Conservation (phyloP, 129 eudicot genomes). For the Pulicaria dysenterica region DNA sequence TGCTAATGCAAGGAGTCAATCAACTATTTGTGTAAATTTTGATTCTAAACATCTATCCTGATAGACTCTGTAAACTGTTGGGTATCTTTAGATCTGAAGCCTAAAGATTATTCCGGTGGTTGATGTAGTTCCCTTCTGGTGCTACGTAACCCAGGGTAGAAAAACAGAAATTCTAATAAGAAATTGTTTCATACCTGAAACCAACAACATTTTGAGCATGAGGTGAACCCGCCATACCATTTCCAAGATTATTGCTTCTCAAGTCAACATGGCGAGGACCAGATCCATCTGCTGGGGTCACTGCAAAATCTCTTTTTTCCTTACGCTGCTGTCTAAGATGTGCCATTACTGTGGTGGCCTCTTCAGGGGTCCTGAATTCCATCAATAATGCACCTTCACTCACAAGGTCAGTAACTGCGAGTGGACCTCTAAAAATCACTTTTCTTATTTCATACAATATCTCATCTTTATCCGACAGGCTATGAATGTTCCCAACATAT, state of each 20-base stretch:
- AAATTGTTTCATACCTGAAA: constrained; percentile 36
- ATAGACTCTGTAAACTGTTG: too few species aligned
- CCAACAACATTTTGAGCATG: constrained; percentile 51
- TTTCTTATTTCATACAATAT: constrained; percentile 64
- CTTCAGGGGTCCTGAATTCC: constrained; percentile 90
- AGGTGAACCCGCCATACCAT: constrained; percentile 52
- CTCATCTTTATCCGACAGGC: constrained; percentile 80
- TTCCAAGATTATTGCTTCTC: constrained; percentile 48
- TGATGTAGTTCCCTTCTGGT: too few species aligned
- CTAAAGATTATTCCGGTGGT: too few species aligned
- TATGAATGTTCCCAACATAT: constrained; percentile 67
- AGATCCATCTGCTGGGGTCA: constrained; percentile 44
- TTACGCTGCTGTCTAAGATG: constrained; percentile 68
- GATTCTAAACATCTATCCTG: too few species aligned
- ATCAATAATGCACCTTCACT: constrained; percentile 79
- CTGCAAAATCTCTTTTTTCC: constrained; percentile 43
- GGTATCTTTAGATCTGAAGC: too few species aligned
- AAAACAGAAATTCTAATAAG: neutral
- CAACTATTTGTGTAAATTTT: neutral
- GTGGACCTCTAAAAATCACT: constrained; percentile 58
- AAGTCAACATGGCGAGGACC: constrained; percentile 41
- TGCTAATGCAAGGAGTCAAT: constrained; percentile 11
- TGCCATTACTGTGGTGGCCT: constrained; percentile 64
- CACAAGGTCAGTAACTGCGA: constrained; percentile 62
- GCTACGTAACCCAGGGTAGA: too few species aligned